Evolutionary conservation across 192 early-diverging fungal genomes (phyloP).

Genomic region (Umbelopsis sp.): DNA sequence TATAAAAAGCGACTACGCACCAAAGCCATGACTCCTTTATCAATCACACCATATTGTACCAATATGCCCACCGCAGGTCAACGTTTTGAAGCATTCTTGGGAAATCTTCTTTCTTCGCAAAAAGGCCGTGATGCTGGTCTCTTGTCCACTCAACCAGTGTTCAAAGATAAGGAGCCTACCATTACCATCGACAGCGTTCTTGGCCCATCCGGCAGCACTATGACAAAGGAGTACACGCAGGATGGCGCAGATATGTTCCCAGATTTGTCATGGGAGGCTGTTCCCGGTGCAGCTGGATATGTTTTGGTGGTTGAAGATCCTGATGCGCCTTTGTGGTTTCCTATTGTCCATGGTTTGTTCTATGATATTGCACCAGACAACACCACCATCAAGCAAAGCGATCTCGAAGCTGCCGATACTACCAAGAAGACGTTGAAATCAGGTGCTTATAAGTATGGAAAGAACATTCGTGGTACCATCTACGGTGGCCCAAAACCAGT

Average conservation of each 20-base stretch:
- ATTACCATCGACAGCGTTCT: background rate
- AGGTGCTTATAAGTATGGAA: slow-evolving; percentile 9
- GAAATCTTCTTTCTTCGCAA: background rate
- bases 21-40: background rate
- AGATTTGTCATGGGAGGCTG: background rate
- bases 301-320: background rate
- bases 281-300: background rate
- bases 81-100: background rate
- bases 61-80: background rate
- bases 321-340: background rate
- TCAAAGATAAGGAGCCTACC: background rate
- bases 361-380: background rate
- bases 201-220: background rate
- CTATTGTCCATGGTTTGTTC: background rate
- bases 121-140: background rate
- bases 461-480: background rate
- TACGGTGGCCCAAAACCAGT: slow-evolving; percentile 7
- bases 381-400: background rate
- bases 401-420: background rate
- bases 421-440: background rate
- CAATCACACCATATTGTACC: background rate
- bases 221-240: background rate
- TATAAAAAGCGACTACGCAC: background rate
- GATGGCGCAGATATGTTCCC: slow-evolving; percentile 2
- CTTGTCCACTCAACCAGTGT: background rate